Evolutionary conservation across 140 eudicot genomes (phyloP), one percentile per base, ranked within the genome.

Genomic region (Oenanthe javanica): DNA sequence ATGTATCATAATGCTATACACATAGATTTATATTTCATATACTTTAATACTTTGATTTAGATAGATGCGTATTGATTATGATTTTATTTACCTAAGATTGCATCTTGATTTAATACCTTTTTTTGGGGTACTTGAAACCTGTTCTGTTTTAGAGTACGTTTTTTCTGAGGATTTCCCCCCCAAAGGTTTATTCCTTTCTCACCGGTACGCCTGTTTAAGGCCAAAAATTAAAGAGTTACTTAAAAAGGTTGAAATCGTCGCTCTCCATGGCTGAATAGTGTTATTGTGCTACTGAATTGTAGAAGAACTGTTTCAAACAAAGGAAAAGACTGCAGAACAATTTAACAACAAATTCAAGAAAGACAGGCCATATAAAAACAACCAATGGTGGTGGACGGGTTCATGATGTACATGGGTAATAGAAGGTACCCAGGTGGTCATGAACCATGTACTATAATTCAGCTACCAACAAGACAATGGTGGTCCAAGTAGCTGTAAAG

Each of bases 401-500:
- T 61, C 31, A 59, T 19, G 23, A 57, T 19, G 64, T 27, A 59
- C 67, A 21, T 1, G 67, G 67, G 27, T 59, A 59, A 31, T n/a
- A 8, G 31, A n/a, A 61, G 69, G 69, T 61, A 61, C 69, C 36
- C n/a, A 2, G 36, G 36, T 61, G 14, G 27, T n/a, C 69, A 61
- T n/a, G 69, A 61, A 61, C 69, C 4, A 61, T n/a, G 36, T 61
- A 61, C 69, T n/a, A 5, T 59, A 6, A n/a, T 4, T 59, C 9
- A 4, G 61, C 18, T 55, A n/a, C 63, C 6, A 55, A 55, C 6
- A 55, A 16, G 23, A 55, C 63, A 55, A 89, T 84, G 2, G 96
- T 84, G 5, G 97, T 90, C 92, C 93, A 90, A 9, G 84, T 83
- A 25, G 86, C 81, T 6, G 87, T 84, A 16, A 81, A 79, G 69